Evolutionary conservation across 2,329 filamentous ascomycete species (phyloP).

Genomic region (Microthyrium microscopicum): DNA sequence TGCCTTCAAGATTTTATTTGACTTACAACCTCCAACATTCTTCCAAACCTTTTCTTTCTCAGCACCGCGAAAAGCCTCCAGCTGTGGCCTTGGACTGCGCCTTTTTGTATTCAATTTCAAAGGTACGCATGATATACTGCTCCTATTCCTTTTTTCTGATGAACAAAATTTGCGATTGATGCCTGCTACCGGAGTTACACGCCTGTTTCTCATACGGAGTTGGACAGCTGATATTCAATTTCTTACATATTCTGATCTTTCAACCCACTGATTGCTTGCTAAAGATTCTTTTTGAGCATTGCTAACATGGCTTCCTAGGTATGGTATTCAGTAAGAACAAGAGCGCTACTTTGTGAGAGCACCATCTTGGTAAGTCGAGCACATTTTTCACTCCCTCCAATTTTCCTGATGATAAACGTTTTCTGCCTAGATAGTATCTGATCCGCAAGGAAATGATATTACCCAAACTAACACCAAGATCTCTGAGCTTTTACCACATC

Average conservation of each 20-base stretch:
- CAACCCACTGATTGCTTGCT: neutral
- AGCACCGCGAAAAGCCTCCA: no score
- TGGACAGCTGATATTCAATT: slow-evolving; percentile 70
- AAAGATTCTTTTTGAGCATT: slow-evolving; percentile 2
- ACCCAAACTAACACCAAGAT: slow-evolving; percentile 48
- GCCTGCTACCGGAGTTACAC: slow-evolving; percentile 64
- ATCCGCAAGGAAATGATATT: slow-evolving; percentile 41
- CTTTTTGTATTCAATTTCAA: no score
- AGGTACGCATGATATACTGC: no score
- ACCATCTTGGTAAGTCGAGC: neutral
- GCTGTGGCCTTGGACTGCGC: no score
- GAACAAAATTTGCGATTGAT: slow-evolving; percentile 99
- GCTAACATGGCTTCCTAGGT: slow-evolving; percentile 5
- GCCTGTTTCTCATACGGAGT: slow-evolving; percentile 73
- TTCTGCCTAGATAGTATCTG: slow-evolving; percentile 54
- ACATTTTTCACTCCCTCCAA: slow-evolving; percentile 3
- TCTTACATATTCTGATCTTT: slow-evolving; percentile 96
- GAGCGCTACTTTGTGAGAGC: neutral
- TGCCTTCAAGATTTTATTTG: no score
- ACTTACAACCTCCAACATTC: no score
- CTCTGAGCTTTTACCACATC: no score
- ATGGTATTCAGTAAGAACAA: slow-evolving; percentile 1
- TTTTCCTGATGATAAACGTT: slow-evolving; percentile 44
- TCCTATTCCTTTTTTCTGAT: slow-evolving; percentile 31
- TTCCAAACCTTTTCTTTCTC: no score